These are phyloP conservation scores for Lasiodiplodia sp. DNA, from an alignment of 2,329 filamentous ascomycete genomes.

Conservation along the genomic window DNA sequence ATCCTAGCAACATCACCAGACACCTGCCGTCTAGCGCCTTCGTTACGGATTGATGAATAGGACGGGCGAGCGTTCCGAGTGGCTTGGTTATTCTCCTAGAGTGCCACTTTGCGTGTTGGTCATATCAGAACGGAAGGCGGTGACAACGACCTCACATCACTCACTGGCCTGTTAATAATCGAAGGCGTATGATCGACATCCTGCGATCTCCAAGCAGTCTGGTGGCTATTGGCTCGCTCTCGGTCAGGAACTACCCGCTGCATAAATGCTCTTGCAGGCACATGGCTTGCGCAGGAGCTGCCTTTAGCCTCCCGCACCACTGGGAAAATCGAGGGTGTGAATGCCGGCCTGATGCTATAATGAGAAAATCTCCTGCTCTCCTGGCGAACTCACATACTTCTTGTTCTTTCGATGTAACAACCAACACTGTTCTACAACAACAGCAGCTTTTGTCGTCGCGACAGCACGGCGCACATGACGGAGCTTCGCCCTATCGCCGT, in stretches of 20 bases:
- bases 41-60: neutral
- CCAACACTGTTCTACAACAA: neutral
- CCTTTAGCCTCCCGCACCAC: conserved; percentile 1
- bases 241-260: neutral
- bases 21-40: neutral
- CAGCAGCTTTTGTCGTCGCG: conserved; percentile 1
- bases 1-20: conserved; percentile 14
- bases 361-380: neutral
- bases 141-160: neutral
- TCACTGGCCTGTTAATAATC: neutral
- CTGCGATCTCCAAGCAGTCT: neutral
- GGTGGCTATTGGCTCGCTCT: neutral
- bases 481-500: conserved; percentile 18
- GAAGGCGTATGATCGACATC: conserved; percentile 1
- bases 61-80: neutral
- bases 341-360: neutral
- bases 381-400: neutral
- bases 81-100: neutral
- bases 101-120: conserved; percentile 4
- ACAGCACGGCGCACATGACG: conserved; percentile 12
- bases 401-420: neutral
- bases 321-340: neutral
- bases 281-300: neutral
- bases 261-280: neutral
- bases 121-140: neutral